Percentiles rank a stretch among this genome's conserved stretches.
Conservation (phyloP, 371 early-diverging fungal species). For the Blyttiomyces sp. region DNA sequence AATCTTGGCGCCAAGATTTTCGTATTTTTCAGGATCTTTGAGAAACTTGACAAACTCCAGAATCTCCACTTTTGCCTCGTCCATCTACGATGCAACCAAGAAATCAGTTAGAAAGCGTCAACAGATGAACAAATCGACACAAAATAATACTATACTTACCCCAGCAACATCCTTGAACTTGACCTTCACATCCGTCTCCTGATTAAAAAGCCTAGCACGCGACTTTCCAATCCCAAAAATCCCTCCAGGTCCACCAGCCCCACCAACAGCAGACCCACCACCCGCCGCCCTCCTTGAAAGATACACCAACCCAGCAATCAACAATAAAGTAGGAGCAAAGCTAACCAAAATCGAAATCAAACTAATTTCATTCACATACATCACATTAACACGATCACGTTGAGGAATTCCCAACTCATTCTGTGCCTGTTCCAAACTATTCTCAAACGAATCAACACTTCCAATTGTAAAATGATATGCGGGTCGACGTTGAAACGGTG, state of each 20-base stretch:
- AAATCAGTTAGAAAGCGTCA: constrained; percentile 87
- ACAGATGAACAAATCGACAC: constrained; percentile 38
- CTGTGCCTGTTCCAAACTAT: constrained; percentile 86
- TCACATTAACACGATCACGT: constrained; percentile 84
- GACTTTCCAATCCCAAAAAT: constrained; percentile 97
- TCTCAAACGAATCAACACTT: constrained; percentile 93
- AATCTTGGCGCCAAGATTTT: constrained; percentile 97
- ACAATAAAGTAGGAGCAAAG: constrained; percentile 88
- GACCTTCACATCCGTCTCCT: constrained; percentile 91
- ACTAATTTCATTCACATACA: constrained; percentile 78
- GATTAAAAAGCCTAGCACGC: constrained; percentile 93
- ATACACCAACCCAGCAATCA: constrained; percentile 84
- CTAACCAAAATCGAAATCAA: constrained; percentile 68
- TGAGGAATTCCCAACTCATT: constrained; percentile 85
- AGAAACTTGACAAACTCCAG: constrained; percentile 99
- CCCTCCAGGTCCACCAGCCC: constrained; percentile 69
- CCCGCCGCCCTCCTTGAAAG: constrained; percentile 78
- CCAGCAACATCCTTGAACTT: constrained; percentile 99
- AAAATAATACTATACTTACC: constrained; percentile 99
- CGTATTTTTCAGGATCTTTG: constrained; percentile 96
- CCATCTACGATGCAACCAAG: constrained; percentile 99
- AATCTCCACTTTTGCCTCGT: constrained; percentile 99
- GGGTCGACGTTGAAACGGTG: background rate
- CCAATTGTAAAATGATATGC: constrained; percentile 83
- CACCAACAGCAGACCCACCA: constrained; percentile 57